Evolutionary conservation across 116 monocot genomes (phyloP), one percentile per base, ranked within the genome.

Genomic region (Posidonia oceanica): DNA sequence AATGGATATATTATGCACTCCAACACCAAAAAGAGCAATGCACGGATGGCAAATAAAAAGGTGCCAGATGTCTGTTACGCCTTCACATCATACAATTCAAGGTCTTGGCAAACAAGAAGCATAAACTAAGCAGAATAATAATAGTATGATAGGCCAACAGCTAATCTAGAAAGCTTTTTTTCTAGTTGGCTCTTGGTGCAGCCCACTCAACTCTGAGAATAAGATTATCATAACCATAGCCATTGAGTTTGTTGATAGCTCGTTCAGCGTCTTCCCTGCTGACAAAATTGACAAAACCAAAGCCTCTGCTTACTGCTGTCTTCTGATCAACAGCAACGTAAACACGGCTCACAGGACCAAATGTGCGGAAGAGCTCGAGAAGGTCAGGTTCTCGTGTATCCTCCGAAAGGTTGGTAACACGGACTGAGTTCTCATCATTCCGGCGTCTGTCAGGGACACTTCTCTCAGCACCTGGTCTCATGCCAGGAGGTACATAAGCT

Each of bases 181-280:
- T 61, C 61, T 29, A 90, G 44, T 90, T 90, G 10, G 90, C 83
- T 78, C 94, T 76, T 23, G 94, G 90, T 3, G 88, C 80, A 11
- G 94, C 94, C 94, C 94, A 94, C 70, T 94, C 94, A 42, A 94
- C 94, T 36, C 90, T 72, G 16, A 94, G 83, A 52, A 94, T 94
- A 36, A 94, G 87, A 57, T 90, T 94, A 68, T 94, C 94, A 57
- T 94, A 94, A 22, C 94, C 94, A 87, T 94, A 94, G 0, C 94
- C 94, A 67, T 94, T 94, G 14, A 94, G 90, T 78, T 94, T 94
- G 64, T 79, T 86, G 61, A 94, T 94, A 1, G 94, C 94, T 61
- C 79, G 80, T 82, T 90, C 94, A 0, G 90, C 94, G 66, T 94
- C 94, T 58, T 90, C 90, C 68, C 74, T 83, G 73, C 67, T 82